Conservation (phyloP, 108 stramenopile species). For the Cyclotella baltica region DNA sequence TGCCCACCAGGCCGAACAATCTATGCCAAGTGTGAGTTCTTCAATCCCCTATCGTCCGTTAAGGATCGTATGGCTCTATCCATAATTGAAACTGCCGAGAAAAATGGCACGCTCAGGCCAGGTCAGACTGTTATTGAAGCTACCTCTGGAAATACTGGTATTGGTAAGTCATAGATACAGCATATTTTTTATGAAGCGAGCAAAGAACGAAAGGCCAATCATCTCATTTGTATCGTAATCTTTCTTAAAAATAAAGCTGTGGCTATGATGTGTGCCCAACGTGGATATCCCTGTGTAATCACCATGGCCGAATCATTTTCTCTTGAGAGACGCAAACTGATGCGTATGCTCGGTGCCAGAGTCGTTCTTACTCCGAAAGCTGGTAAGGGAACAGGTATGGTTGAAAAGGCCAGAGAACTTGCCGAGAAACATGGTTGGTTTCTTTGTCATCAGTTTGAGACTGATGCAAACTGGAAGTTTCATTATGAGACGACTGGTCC, state of each 20-base stretch:
- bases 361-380: constrained; percentile 70
- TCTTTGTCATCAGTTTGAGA: constrained; percentile 80
- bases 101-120: constrained; percentile 76
- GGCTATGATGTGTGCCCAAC: constrained; percentile 62
- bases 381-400: constrained; percentile 77
- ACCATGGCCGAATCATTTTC: constrained; percentile 79
- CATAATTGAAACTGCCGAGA: constrained; percentile 89
- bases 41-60: constrained; percentile 87
- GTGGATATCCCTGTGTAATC: constrained; percentile 82
- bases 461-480: constrained; percentile 78
- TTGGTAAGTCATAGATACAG: constrained; percentile 78
- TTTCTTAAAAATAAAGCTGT: constrained; percentile 36
- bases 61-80: constrained; percentile 92
- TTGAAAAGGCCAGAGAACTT: constrained; percentile 74
- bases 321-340: constrained; percentile 72
- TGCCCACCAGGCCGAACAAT: constrained; percentile 70
- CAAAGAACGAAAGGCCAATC: background rate
- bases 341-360: constrained; percentile 76
- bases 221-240: constrained; percentile 4
- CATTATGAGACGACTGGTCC: constrained; percentile 81
- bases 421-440: constrained; percentile 73
- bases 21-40: constrained; percentile 84
- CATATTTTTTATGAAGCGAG: no score
- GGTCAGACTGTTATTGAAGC: constrained; percentile 95
- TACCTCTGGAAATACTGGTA: constrained; percentile 96